A percentile compares a stretch with the other conserved stretches of the same genome.
Evolutionary conservation across 192 early-diverging fungal genomes (phyloP).

Genomic region (Blastocladiella britannica): DNA sequence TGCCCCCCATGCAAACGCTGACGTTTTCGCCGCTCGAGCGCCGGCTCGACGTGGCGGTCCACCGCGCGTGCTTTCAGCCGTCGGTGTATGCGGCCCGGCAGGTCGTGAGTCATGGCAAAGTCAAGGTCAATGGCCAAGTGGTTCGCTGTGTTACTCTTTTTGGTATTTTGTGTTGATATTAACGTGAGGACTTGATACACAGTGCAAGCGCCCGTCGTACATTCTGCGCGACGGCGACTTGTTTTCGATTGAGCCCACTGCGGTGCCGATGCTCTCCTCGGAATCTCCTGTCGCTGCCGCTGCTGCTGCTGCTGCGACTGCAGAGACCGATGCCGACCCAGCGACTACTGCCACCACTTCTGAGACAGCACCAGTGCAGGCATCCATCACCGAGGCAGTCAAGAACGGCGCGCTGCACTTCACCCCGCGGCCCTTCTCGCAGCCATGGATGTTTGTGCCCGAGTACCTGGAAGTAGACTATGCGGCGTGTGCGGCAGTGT

Average conservation of each 20-base stretch:
- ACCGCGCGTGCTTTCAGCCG: conserved; percentile 73
- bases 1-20: conserved; percentile 19
- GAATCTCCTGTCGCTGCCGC: too few species aligned
- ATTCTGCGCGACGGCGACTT: conserved; percentile 69
- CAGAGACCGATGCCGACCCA: conserved; percentile 8
- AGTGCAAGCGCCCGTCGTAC: conserved; percentile 58
- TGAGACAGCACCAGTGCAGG: not conserved
- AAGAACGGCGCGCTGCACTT: conserved; percentile 21
- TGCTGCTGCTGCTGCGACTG: too few species aligned
- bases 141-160: conserved; percentile 15
- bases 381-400: not conserved
- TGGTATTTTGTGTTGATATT: conserved; percentile 1
- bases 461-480: conserved; percentile 95
- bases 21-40: conserved; percentile 77
- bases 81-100: conserved; percentile 69
- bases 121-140: conserved; percentile 75
- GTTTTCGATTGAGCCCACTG: conserved; percentile 53
- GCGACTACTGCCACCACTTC: conserved; percentile 10
- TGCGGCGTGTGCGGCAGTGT: conserved; percentile 71
- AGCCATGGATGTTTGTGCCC: conserved; percentile 90
- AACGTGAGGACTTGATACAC: not conserved
- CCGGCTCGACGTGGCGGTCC: conserved; percentile 79
- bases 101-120: conserved; percentile 64
- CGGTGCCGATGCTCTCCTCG: conserved; percentile 41
- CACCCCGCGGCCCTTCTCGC: conserved; percentile 48